Evolutionary conservation across 345 rosid genomes (phyloP), one percentile per base, ranked within the genome.

Genomic region (Citrus unshiu): DNA sequence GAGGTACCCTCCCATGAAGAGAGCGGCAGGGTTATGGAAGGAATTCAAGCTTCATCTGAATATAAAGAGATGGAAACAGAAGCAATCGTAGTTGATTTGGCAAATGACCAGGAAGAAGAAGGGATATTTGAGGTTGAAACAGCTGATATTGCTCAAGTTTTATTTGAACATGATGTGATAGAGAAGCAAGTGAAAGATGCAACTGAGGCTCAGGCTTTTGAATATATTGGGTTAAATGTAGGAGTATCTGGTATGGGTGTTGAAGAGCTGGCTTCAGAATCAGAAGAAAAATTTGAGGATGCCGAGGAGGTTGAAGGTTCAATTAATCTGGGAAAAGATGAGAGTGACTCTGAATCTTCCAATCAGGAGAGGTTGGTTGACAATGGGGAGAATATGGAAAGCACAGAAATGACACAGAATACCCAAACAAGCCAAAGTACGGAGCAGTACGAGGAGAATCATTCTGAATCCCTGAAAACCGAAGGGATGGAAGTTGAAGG

Each of bases 401-500:
- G 72, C 32, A 75, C 61, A 14, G 81, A 80, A 73, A 74, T 71
- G 70, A 64, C 40, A 51, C 58, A 79, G 49, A 84, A 81, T 56
- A 83, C 72, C 32, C 72, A 76, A 78, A 35, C 84, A 72, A 65
- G 77, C 74, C 81, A 81, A 68, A 80, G 58, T 69, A 61, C 77
- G 60, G 85, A 84, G 64, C 73, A 77, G n/a, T 57, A 82, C 19
- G 85, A 80, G 81, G 94, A 85, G 66, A 78, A 77, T 70, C 79
- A 76, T 72, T 65, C 72, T 73, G 80, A 82, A 81, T 84, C 85
- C 82, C 76, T 66, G 75, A 75, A 72, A 72, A 83, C 79, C 75
- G 88, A 81, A 78, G 92, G 85, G 83, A 83, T 74, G 72, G 86
- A 83, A 72, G 72, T 85, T 64, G 81, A 85, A 82, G 75, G 80